Percentiles rank a stretch among this genome's conserved stretches.
These are phyloP conservation scores for Protomyces inouyei DNA, from an alignment of 1,139 yeast genomes.

Conservation along the genomic window DNA sequence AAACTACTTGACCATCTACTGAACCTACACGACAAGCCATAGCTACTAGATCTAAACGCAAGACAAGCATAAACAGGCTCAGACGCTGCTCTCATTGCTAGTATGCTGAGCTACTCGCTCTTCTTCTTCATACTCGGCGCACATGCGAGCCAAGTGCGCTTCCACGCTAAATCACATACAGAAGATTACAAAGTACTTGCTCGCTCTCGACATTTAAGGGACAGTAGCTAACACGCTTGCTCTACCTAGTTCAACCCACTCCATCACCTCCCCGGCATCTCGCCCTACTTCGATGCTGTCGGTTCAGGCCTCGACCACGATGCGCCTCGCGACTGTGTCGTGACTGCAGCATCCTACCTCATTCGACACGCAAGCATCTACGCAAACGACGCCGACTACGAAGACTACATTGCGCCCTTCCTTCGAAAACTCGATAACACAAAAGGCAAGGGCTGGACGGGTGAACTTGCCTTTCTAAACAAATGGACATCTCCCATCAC, in stretches of 20 bases:
- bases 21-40: no score
- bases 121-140: not conserved
- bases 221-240: not conserved
- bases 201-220: not conserved
- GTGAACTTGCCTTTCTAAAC: constrained; percentile 4
- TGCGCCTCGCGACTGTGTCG: constrained; percentile 19
- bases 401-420: constrained; percentile 19
- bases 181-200: constrained; percentile 6
- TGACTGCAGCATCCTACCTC: constrained; percentile 22
- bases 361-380: constrained; percentile 24
- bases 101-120: not conserved
- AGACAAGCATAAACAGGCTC: no score
- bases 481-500: constrained; percentile 19
- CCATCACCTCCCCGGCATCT: constrained; percentile 20
- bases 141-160: constrained; percentile 12
- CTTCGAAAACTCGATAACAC: constrained; percentile 6
- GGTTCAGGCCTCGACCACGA: constrained; percentile 15
- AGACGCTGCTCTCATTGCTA: not conserved
- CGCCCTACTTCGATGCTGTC: constrained; percentile 24
- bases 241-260: constrained; percentile 9
- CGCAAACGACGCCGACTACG: constrained; percentile 25
- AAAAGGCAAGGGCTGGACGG: constrained; percentile 10
- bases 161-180: constrained; percentile 8
- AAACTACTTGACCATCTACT: no score
- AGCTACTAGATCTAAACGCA: no score